Base-by-base conservation (phyloP, 345 rosid genomes). In the Corchorus capsularis region DNA sequence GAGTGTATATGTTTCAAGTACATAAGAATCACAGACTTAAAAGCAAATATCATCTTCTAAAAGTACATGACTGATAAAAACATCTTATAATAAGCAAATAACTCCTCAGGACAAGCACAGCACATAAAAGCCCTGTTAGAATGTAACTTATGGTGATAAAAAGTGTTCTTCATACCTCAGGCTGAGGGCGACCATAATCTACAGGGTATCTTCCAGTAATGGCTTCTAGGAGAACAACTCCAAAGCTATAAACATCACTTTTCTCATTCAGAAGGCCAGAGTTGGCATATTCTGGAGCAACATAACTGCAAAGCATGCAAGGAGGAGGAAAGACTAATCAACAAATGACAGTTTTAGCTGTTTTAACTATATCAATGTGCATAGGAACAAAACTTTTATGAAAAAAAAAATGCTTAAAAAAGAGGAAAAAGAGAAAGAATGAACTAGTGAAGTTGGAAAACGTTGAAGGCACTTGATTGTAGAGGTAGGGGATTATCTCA, bases 121-220 rank as follows among this genome's bases (percentile, higher is more conserved):
- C 19, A 60, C 52, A 32, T 35, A 6, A 1, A 17, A 16, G 9
- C 55, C 27, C 49, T 67, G 69, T 63, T 35, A 11, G 47, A 81
- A 61, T 59, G 19, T 56, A 72, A 69, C 55, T 47, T 47, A 55
- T 27, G 53, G n/a, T 59, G 49, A 76, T 69, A 73, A 34, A 41
- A 64, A 72, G 74, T 27, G 76, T 59, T 67, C 52, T 63, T 63
- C 47, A 56, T 87, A 95, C 99, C 94, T 95, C 99, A 22, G 90
- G 85, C 77, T 89, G 91, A 81, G 97, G 96, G 22, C 96, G 92
- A 7, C 82, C 90, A 79, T 93, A 90, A 83, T 95, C 98, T 73
- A 95, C 96, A 0, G 98, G 99, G 75, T 95, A 95, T 86, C 99
- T 88, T 84, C 99, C 98, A n/a, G 99, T 95, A 66, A 95, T 87